Evolutionary conservation across 495 filamentous ascomycete genomes (phyloP), one percentile per base, ranked within the genome.

Genomic region (Parmelia sp.): DNA sequence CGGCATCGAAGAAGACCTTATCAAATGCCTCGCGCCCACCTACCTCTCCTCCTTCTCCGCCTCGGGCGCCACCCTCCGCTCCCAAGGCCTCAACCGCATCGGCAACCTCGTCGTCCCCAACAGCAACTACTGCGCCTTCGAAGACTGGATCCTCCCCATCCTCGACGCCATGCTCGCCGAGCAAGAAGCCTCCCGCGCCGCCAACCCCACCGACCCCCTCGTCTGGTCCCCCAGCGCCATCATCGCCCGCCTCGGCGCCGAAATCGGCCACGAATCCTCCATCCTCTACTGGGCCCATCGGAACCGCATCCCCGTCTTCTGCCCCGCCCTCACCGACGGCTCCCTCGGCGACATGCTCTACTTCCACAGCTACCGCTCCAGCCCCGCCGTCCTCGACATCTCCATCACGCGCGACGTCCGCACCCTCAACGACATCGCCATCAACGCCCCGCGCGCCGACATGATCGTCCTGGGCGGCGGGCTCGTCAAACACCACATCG

Each of bases 91-190:
- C 60, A 97, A 99, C 72, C 85, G 95, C 19, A 97, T 97, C 67
- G 95, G 95, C 58, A 97, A 97, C 68, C 80, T 98, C 2, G 78
- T 96, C n/a, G 94, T 98, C 4, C 95, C 94, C 3, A 98, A 97
- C 72, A 87, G 83, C 71, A 98, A 98, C 76, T 97, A 97, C 76
- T 96, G 92, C 75, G 84, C 87, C 9, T 97, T 98, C 68, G 93
- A 98, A 71, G 95, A 98, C 80, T 97, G 94, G 94, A 77, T 98
- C 17, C 79, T 96, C 31, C 94, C 95, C 1, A 91, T 97, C 66
- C 77, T 98, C 31, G 90, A 97, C 73, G 78, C 77, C 59, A 93
- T 97, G 90, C 83, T 97, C 5, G 88, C 86, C 63, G 95, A 97
- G 75, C 95, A 97, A 74, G 91, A 97, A 74, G 84, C 84, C 1